Evolutionary conservation across 1,139 yeast species (phyloP).

Genomic region (Lodderomyces jiufengensis): DNA sequence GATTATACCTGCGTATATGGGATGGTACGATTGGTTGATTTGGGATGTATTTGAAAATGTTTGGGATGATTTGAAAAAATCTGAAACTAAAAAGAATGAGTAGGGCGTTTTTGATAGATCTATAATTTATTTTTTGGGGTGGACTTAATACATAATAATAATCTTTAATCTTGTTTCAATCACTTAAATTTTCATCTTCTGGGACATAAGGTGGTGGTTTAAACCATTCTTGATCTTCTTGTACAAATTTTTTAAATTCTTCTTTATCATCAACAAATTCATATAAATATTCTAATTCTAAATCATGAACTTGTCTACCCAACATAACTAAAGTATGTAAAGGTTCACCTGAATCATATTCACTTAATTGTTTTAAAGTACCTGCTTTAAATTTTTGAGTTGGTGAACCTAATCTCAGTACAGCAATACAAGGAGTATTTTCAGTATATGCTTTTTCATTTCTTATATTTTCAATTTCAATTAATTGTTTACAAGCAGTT

Average conservation of each 20-base stretch:
- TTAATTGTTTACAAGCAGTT: constrained; percentile 81
- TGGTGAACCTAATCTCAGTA: constrained; percentile 87
- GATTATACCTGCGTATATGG: constrained; percentile 53
- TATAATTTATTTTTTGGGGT: constrained; percentile 1
- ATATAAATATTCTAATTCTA: constrained; percentile 80
- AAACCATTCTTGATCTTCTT: constrained; percentile 71
- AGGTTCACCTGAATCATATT: constrained; percentile 91
- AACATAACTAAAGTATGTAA: constrained; percentile 85
- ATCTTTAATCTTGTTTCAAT: constrained; percentile 2
- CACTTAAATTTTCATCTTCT: constrained; percentile 27
- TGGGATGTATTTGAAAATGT: constrained; percentile 45
- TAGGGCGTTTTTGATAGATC: constrained; percentile 2
- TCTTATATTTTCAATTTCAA: constrained; percentile 80
- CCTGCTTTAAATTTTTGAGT: constrained; percentile 81
- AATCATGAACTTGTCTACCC: constrained; percentile 92
- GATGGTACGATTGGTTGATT: constrained; percentile 48
- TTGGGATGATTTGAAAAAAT: constrained; percentile 9
- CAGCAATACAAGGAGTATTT: constrained; percentile 89
- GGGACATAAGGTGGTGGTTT: constrained; percentile 55
- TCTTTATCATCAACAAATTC: constrained; percentile 71
- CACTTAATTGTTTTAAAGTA: constrained; percentile 67
- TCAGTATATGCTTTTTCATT: constrained; percentile 75
- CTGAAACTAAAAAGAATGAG: constrained; percentile 12
- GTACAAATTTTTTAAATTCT: constrained; percentile 55
- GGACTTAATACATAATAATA: no score